phyloP scores from a whole-genome alignment of 2,329 filamentous ascomycete species.

The Fusarium virguliforme region DNA sequence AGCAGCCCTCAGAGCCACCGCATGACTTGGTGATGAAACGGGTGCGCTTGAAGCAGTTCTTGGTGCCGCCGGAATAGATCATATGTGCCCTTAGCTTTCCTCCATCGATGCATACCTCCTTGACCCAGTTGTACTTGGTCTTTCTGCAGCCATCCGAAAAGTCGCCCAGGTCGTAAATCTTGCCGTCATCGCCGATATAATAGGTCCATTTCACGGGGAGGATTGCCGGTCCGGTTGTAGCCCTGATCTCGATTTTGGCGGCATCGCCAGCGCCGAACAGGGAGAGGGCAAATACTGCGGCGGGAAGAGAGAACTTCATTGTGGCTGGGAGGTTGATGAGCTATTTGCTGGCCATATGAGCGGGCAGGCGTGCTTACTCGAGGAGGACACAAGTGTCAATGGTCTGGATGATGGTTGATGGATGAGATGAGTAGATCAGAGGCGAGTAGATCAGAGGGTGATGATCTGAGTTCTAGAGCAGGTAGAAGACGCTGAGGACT shows the following conservation, averaged over 20 bases:
- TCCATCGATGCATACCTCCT: neutral
- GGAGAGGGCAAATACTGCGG: neutral
- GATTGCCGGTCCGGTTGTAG: neutral
- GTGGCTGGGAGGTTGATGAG: neutral
- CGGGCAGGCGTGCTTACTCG: neutral
- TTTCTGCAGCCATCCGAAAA: neutral
- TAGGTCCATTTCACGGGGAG: neutral
- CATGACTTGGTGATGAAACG: neutral
- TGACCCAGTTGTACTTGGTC: neutral
- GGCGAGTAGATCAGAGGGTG: too few relatives aligned
- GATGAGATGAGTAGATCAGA: neutral
- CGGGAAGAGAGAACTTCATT: slow-evolving; percentile 7
- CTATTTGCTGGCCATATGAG: neutral
- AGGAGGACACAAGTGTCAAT: neutral
- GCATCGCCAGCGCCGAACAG: neutral
- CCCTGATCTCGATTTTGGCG: neutral
- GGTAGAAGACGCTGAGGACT: neutral
- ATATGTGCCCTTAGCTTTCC: neutral
- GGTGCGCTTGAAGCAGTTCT: slow-evolving; percentile 1
- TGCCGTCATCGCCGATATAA: neutral
- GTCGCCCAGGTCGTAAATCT: neutral
- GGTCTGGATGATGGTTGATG: neutral
- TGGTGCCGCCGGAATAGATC: neutral
- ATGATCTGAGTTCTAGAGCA: neutral
- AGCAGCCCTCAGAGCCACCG: neutral